These are phyloP conservation scores for Mallotus repandus DNA, from an alignment of 441 rosid species.

Conservation along the genomic window DNA sequence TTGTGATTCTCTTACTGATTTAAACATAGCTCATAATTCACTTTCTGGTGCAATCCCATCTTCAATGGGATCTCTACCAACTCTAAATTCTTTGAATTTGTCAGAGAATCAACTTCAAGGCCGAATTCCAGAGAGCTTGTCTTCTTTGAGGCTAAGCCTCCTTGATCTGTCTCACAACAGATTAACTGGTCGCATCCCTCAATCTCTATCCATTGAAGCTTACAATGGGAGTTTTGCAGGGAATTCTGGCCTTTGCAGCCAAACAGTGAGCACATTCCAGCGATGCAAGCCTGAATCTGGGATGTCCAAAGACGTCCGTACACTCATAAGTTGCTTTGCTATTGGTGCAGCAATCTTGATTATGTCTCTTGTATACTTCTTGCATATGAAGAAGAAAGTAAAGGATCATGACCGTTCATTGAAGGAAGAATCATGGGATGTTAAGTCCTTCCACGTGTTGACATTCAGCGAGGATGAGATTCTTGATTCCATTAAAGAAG, in stretches of 20 bases:
- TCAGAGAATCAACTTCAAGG: conserved; percentile 72
- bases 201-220: conserved; percentile 60
- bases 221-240: conserved; percentile 79
- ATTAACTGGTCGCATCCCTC: conserved; percentile 67
- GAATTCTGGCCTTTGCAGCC: conserved; percentile 77
- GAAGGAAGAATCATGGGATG: conserved; percentile 78
- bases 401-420: conserved; percentile 49
- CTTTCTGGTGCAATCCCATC: conserved; percentile 68
- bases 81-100: conserved; percentile 69
- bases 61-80: conserved; percentile 63
- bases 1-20: conserved; percentile 54
- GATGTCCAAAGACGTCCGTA: conserved; percentile 42
- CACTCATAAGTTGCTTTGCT: conserved; percentile 54
- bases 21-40: conserved; percentile 64
- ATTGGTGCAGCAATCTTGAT: conserved; percentile 50
- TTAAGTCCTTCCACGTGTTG: conserved; percentile 72
- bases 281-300: conserved; percentile 48
- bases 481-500: conserved; percentile 81
- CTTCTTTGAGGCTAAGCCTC: conserved; percentile 68
- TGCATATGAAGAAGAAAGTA: conserved; percentile 51
- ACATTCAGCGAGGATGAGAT: conserved; percentile 79
- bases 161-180: conserved; percentile 75
- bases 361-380: conserved; percentile 45
- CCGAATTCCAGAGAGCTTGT: conserved; percentile 60
- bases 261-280: conserved; percentile 48